These are phyloP conservation scores for Neurospora tetraspora DNA, from an alignment of 495 filamentous ascomycete genomes.

Conservation along the genomic window DNA sequence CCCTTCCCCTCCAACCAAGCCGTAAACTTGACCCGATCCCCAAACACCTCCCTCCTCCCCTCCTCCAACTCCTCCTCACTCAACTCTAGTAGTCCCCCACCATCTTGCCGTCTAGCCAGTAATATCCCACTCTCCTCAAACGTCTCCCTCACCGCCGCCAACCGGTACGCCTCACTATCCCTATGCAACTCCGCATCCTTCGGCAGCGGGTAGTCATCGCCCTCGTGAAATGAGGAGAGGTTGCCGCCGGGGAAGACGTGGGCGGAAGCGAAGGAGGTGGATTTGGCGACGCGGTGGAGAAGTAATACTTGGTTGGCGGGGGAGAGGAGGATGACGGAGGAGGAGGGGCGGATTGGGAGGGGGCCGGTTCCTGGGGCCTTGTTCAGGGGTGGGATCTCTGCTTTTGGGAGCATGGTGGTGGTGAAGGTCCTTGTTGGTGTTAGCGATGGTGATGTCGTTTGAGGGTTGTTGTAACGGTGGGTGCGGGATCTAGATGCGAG, in stretches of 20 bases:
- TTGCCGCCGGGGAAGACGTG: conserved; percentile 98
- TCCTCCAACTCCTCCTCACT: conserved; percentile 48
- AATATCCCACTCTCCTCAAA: conserved; percentile 94
- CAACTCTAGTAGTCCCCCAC: conserved; percentile 40
- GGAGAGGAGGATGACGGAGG: conserved; percentile 76
- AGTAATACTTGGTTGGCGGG: conserved; percentile 79
- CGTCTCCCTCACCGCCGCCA: conserved; percentile 77
- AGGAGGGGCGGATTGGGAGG: not conserved
- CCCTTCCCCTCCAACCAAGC: conserved; percentile 55
- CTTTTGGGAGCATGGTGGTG: not conserved
- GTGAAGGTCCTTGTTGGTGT: not conserved
- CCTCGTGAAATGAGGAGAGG: conserved; percentile 61
- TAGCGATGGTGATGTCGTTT: not conserved
- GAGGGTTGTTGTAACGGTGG: not conserved
- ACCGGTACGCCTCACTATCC: conserved; percentile 60
- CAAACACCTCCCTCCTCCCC: conserved; percentile 60
- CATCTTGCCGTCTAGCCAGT: conserved; percentile 48
- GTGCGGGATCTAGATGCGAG: not conserved
- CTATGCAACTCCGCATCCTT: conserved; percentile 44
- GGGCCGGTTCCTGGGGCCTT: not conserved
- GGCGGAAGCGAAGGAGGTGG: conserved; percentile 76
- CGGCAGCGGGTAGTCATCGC: conserved; percentile 41
- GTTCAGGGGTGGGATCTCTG: not conserved
- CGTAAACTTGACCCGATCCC: conserved; percentile 44
- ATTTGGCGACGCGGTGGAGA: conserved; percentile 73